Conservation (phyloP, 306 rosid species). For the Quercus suber region DNA sequence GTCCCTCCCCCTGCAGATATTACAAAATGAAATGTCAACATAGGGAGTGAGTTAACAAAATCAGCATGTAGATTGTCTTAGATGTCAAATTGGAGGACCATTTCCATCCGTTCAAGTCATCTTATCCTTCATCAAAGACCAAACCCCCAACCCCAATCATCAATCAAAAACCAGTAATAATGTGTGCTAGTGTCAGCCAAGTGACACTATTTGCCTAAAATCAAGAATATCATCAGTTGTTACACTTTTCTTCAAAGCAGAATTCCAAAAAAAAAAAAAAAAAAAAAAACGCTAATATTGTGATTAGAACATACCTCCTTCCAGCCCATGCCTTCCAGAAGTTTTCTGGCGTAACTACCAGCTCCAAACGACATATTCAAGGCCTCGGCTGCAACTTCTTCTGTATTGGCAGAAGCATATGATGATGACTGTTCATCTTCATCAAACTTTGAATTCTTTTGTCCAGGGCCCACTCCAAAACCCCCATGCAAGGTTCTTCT, state of each 20-base stretch:
- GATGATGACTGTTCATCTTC: conserved; percentile 35
- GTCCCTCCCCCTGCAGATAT: conserved; percentile 68
- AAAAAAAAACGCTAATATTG: neutral
- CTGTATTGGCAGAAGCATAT: conserved; percentile 29
- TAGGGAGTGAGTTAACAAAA: neutral
- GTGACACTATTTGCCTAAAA: neutral
- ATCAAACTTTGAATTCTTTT: conserved; percentile 38
- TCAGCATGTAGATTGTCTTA: neutral
- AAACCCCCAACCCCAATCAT: neutral
- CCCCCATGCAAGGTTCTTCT: conserved; percentile 84
- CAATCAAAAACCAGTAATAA: neutral
- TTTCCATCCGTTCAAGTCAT: neutral
- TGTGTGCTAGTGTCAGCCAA: neutral
- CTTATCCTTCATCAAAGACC: neutral
- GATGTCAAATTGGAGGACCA: too few species aligned
- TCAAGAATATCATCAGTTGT: neutral
- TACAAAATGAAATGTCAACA: neutral
- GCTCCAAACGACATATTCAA: conserved; percentile 73
- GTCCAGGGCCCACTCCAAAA: conserved; percentile 85
- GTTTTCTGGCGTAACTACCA: conserved; percentile 73
- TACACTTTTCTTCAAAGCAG: neutral
- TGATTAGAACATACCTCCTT: conserved; percentile 59
- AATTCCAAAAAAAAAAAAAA: neutral
- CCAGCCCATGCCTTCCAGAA: conserved; percentile 82
- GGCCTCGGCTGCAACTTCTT: conserved; percentile 69